Percentiles rank a stretch among this genome's conserved stretches.
phyloP scores from a whole-genome alignment of 768 basidiomycete species.

The Dentipellis fragilis region DNA sequence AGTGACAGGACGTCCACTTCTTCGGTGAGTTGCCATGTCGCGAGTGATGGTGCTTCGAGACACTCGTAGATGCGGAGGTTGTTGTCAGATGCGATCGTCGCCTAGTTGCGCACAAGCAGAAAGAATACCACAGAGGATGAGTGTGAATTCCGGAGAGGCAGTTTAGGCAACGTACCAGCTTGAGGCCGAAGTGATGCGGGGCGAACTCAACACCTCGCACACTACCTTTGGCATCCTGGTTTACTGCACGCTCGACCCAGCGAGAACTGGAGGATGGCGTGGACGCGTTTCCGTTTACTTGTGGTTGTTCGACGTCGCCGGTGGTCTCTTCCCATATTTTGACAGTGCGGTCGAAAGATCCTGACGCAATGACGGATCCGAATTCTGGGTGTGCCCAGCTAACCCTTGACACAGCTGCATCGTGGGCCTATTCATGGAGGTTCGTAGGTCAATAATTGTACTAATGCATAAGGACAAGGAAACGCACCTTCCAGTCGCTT shows the following conservation, averaged over 20 bases:
- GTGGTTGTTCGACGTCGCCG: constrained; percentile 18
- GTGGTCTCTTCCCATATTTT: constrained; percentile 81
- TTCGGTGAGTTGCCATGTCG: constrained; percentile 67
- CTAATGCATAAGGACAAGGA: background rate
- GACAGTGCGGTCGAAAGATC: constrained; percentile 84
- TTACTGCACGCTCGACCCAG: constrained; percentile 66
- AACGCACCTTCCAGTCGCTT: constrained; percentile 83
- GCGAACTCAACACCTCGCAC: constrained; percentile 83
- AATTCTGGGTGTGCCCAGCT: constrained; percentile 93
- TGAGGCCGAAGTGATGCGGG: constrained; percentile 80
- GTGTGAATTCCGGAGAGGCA: background rate
- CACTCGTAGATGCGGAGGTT: constrained; percentile 86
- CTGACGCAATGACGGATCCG: constrained; percentile 77
- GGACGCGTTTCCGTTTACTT: constrained; percentile 18
- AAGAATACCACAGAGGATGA: background rate
- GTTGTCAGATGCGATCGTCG: constrained; percentile 83
- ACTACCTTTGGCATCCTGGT: constrained; percentile 80
- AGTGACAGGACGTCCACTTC: constrained; percentile 66
- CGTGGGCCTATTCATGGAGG: constrained; percentile 62
- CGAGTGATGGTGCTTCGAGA: constrained; percentile 59
- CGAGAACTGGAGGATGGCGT: constrained; percentile 21
- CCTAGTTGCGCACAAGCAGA: constrained; percentile 37
- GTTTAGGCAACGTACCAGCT: constrained; percentile 47
- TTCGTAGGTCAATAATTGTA: background rate
- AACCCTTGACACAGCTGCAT: constrained; percentile 76